A percentile compares a stretch with the other conserved stretches of the same genome.
Conservation (phyloP, 768 basidiomycete genomes). For the Mycena galopus region DNA sequence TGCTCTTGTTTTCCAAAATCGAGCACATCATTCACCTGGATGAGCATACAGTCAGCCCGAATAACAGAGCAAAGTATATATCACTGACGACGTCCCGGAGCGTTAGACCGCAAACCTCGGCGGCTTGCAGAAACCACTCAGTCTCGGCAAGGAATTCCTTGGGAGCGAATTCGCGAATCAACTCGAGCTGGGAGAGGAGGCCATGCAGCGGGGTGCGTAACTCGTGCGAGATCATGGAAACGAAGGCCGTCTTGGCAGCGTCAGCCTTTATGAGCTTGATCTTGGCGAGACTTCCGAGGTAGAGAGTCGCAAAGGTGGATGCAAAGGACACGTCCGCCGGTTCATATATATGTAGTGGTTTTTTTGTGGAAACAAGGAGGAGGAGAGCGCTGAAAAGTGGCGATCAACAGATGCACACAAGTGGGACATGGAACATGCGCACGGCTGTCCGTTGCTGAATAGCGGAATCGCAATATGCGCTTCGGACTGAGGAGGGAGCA, state of each 20-base stretch:
- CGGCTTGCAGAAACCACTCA: slow-evolving; percentile 13
- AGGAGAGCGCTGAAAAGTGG: neutral
- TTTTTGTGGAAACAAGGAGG: slow-evolving; percentile 10
- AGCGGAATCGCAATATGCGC: slow-evolving; percentile 21
- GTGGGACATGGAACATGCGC: neutral
- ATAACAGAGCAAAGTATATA: no score
- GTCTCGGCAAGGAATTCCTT: slow-evolving; percentile 20
- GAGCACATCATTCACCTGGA: slow-evolving; percentile 19
- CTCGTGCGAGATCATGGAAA: slow-evolving; percentile 19
- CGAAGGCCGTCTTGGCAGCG: slow-evolving; percentile 20
- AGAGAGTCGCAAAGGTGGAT: slow-evolving; percentile 20
- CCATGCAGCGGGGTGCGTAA: slow-evolving; percentile 23
- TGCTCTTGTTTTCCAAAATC: slow-evolving; percentile 26
- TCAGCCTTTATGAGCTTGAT: slow-evolving; percentile 24
- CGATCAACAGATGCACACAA: neutral
- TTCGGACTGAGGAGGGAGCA: slow-evolving; percentile 10
- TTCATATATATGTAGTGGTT: slow-evolving; percentile 3
- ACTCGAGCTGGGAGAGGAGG: slow-evolving; percentile 23
- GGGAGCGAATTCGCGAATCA: slow-evolving; percentile 24
- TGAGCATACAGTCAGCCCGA: neutral
- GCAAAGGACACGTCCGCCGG: slow-evolving; percentile 19
- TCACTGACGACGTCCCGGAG: slow-evolving; percentile 20
- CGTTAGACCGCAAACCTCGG: slow-evolving; percentile 19
- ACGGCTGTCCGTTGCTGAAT: slow-evolving; percentile 19
- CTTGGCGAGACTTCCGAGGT: slow-evolving; percentile 22